Evolutionary conservation across 768 basidiomycete species (phyloP).

Genomic region (Mycena belliarum): DNA sequence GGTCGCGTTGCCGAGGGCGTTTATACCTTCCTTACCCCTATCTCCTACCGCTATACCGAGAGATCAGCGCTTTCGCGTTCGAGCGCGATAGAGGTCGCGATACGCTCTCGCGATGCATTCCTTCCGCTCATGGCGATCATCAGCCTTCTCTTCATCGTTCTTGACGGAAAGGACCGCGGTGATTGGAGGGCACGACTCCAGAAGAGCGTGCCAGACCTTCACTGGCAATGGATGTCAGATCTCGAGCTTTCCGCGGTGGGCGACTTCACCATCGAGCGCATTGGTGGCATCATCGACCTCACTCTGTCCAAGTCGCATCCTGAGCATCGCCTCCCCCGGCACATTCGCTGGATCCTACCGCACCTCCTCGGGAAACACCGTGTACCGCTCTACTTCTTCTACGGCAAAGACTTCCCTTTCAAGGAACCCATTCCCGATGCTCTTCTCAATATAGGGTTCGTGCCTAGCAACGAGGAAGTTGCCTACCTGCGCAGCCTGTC

Average conservation of each 20-base stretch:
- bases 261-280: constrained; percentile 12
- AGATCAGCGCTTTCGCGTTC: constrained; percentile 2
- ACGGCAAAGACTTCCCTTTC: constrained; percentile 11
- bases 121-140: constrained; percentile 15
- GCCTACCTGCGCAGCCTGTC: not conserved
- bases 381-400: constrained; percentile 19
- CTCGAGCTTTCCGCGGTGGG: constrained; percentile 16
- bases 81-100: not conserved
- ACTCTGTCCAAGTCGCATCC: constrained; percentile 9
- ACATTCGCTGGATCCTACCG: constrained; percentile 13
- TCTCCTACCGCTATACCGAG: constrained; percentile 11
- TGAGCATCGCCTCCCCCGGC: constrained; percentile 8
- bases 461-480: constrained; percentile 1
- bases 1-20: constrained; percentile 9
- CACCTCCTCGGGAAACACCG: constrained; percentile 9
- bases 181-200: constrained; percentile 11
- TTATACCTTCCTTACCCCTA: constrained; percentile 1
- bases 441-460: not conserved
- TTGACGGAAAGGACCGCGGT: not conserved
- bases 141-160: constrained; percentile 11
- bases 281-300: constrained; percentile 19
- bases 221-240: constrained; percentile 12
- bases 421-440: constrained; percentile 9
- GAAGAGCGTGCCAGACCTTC: not conserved
- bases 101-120: constrained; percentile 17